Base-by-base conservation (phyloP, 306 rosid genomes). In the Pterocarpus macrocarpus region DNA sequence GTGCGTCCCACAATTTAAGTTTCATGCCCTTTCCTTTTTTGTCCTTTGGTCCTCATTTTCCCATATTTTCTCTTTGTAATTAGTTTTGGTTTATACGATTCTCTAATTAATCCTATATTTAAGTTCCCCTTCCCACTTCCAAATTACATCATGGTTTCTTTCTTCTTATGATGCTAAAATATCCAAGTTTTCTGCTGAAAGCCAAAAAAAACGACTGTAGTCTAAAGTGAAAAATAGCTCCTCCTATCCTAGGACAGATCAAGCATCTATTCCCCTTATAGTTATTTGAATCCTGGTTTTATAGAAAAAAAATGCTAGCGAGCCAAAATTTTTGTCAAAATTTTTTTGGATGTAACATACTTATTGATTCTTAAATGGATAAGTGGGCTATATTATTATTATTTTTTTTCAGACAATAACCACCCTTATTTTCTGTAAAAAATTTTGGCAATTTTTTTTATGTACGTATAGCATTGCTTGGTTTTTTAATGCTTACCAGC, bases 401-500 rank as follows among this genome's bases (percentile, higher is more conserved):
- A 7, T 8, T 9, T 43, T 43, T 1, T 43, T 43, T 43, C 8
- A 5, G 6, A 10, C 47, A 43, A 43, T 43, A 9, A 43, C 7
- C 47, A 5, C 47, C 47, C 47, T 43, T 8, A 5, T 43, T 43
- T 43, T 43, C 2, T 6, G 47, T 47, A 2, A 47, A 47, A 12
- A 47, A 11, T 2, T 12, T 14, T 47, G 53, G 53, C 0, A 47
- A 47, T 47, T 47, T 47, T 47, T 47, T 1, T 47, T 12, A 1
- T 47, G 49, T 2, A 8, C 6, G 10, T 43, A 8, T 43, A 47
- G 9, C 53, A 11, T 9, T 43, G 47, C 47, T 43, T 8, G 47
- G 41, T 38, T 38, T 64, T 66, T 71, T 50, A 14, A 47, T 62
- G 61, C 76, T 75, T 79, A 75, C 17, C 64, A 64, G 53, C 35